Conservation (phyloP, 2,329 filamentous ascomycete genomes). For the Xylaria sp. region DNA sequence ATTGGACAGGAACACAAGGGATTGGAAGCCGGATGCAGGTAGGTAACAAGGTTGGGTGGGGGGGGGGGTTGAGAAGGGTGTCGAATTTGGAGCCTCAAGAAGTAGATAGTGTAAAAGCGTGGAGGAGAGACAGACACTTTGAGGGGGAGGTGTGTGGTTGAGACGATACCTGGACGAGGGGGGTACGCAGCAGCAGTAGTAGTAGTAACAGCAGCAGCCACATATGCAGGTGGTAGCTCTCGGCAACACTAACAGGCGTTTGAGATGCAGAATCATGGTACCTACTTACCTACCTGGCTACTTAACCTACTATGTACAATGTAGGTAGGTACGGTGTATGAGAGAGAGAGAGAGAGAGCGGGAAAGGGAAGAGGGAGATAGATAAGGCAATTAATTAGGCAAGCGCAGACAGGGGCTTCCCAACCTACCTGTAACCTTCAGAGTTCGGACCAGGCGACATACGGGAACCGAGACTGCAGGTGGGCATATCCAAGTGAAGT, state of each 20-base stretch:
- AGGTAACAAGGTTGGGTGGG: background rate
- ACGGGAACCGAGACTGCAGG: too few species aligned
- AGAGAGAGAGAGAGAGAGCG: background rate
- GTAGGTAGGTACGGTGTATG: background rate
- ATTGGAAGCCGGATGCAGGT: background rate
- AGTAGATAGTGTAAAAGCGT: slow-evolving; percentile 12
- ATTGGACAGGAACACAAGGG: background rate
- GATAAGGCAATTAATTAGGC: background rate
- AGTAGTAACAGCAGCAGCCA: background rate
- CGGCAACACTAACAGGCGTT: slow-evolving; percentile 1
- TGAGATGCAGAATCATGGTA: background rate
- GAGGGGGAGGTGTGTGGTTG: background rate
- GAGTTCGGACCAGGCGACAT: background rate
- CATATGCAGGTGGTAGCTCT: slow-evolving; percentile 3
- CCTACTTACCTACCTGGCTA: too few species aligned
- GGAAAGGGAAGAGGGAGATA: background rate
- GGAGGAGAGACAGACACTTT: slow-evolving; percentile 3
- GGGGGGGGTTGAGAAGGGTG: background rate
- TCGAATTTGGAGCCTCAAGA: slow-evolving; percentile 24
- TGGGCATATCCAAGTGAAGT: too few species aligned
- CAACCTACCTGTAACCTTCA: too few species aligned
- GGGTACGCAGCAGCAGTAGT: background rate
- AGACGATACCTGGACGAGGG: background rate
- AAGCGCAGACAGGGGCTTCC: background rate
- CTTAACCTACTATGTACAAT: too few species aligned